Percentiles rank a stretch among this genome's conserved stretches.
Evolutionary conservation across 768 basidiomycete genomes (phyloP).

Genomic region (Rubroboletus satanas): DNA sequence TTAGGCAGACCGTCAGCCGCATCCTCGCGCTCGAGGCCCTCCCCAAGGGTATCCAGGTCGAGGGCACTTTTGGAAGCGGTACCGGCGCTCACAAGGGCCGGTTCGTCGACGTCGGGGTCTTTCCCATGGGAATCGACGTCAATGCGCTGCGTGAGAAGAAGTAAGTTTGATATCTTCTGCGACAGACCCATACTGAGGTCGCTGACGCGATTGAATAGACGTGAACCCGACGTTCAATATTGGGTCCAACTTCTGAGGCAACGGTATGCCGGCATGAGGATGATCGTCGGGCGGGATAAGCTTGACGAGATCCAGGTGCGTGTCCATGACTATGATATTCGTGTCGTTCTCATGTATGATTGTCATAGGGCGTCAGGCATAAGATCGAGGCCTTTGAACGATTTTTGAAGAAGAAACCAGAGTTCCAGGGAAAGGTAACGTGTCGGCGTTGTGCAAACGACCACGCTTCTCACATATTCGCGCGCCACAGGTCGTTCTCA

Average conservation of each 20-base stretch:
- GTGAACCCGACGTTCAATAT: slow-evolving; percentile 72
- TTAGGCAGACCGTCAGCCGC: slow-evolving; percentile 77
- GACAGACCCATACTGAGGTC: background rate
- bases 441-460: background rate
- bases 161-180: slow-evolving; percentile 34
- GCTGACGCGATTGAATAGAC: slow-evolving; percentile 36
- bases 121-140: slow-evolving; percentile 89
- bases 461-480: background rate
- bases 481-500: slow-evolving; percentile 60
- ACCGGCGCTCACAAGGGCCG: slow-evolving; percentile 34
- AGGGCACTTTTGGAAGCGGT: slow-evolving; percentile 19
- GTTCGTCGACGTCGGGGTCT: slow-evolving; percentile 84
- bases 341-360: background rate
- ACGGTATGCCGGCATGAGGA: slow-evolving; percentile 80
- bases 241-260: slow-evolving; percentile 80
- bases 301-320: slow-evolving; percentile 75
- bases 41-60: slow-evolving; percentile 76
- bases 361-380: slow-evolving; percentile 62
- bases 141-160: slow-evolving; percentile 60
- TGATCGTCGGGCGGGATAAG: slow-evolving; percentile 86
- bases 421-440: slow-evolving; percentile 68
- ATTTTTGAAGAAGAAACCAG: slow-evolving; percentile 76
- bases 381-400: slow-evolving; percentile 81
- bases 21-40: slow-evolving; percentile 78
- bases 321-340: background rate